Percentiles rank a stretch among this genome's conserved stretches.
These are phyloP conservation scores for Theobroma cacao DNA, from an alignment of 345 rosid species.

Conservation along the genomic window DNA sequence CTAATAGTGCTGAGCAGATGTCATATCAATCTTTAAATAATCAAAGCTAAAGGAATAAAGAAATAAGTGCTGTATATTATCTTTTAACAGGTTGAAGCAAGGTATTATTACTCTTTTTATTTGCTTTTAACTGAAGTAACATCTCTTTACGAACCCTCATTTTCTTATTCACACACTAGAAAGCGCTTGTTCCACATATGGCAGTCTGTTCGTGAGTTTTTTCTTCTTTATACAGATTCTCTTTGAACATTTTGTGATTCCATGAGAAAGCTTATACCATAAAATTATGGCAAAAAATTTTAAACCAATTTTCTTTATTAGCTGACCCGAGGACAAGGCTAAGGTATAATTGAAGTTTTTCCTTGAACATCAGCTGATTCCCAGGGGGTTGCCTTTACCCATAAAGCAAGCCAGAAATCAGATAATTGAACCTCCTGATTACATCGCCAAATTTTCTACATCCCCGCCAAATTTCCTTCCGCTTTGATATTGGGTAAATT, in stretches of 20 bases:
- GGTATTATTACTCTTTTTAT: not conserved
- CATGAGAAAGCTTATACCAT: not conserved
- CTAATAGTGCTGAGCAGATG: no score
- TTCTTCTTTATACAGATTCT: no score
- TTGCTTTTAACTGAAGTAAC: not conserved
- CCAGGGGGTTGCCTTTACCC: constrained; percentile 24
- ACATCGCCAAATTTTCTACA: not conserved
- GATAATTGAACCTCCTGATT: constrained; percentile 17
- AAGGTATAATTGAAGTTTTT: constrained; percentile 4
- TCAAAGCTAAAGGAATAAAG: not conserved
- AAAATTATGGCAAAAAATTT: not conserved
- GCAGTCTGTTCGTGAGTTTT: no score
- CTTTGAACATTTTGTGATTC: not conserved
- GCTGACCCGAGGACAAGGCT: not conserved
- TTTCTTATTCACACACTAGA: no score
- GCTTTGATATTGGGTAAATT: not conserved
- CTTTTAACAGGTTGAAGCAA: not conserved
- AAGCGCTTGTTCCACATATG: no score
- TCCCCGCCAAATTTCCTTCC: not conserved
- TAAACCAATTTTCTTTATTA: not conserved
- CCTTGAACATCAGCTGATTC: not conserved
- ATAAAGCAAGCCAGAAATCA: constrained; percentile 27
- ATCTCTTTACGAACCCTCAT: no score
- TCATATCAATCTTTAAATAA: no score
- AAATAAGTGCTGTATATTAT: not conserved